Evolutionary conservation across 2,329 filamentous ascomycete species (phyloP).

Genomic region (Paraphoma chrysanthemicola): DNA sequence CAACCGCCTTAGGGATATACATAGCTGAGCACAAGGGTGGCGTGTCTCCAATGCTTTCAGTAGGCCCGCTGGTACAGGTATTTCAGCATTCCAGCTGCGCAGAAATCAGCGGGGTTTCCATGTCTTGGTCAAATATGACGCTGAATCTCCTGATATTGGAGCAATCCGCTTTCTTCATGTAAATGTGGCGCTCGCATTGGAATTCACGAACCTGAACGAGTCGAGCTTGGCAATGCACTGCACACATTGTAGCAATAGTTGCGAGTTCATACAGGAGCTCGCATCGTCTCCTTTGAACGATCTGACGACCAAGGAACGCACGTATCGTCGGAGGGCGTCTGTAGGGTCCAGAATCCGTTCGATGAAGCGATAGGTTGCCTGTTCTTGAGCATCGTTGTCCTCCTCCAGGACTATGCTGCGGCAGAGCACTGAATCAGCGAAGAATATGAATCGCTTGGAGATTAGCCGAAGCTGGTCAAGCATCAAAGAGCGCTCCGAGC

Average conservation of each 20-base stretch:
- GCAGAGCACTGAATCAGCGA: slow-evolving; percentile 19
- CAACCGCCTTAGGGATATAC: slow-evolving; percentile 5
- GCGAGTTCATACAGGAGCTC: slow-evolving; percentile 22
- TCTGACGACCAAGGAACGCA: slow-evolving; percentile 16
- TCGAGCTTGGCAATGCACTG: slow-evolving; percentile 12
- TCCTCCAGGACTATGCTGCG: slow-evolving; percentile 16
- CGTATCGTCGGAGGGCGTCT: slow-evolving; percentile 14
- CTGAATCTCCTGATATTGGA: not conserved
- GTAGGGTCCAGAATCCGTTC: slow-evolving; percentile 13
- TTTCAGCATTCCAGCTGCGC: slow-evolving; percentile 18
- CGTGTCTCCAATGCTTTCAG: slow-evolving; percentile 8
- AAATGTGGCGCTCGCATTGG: too few relatives aligned
- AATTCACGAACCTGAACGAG: slow-evolving; percentile 14
- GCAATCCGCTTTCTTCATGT: not conserved
- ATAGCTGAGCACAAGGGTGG: slow-evolving; percentile 12
- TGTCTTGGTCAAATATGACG: not conserved
- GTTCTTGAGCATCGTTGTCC: slow-evolving; percentile 10
- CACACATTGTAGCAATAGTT: slow-evolving; percentile 10
- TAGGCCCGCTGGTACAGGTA: slow-evolving; percentile 8
- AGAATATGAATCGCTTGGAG: slow-evolving; percentile 16
- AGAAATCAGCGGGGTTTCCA: not conserved
- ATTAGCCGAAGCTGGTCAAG: slow-evolving; percentile 12
- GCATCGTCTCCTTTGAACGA: slow-evolving; percentile 22
- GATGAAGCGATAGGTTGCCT: slow-evolving; percentile 15
- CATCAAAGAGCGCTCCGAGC: slow-evolving; percentile 6